A percentile compares a stretch with the other conserved stretches of the same genome.
Conservation (phyloP, 352 stramenopile species). For the Phytopythium delawarense region DNA sequence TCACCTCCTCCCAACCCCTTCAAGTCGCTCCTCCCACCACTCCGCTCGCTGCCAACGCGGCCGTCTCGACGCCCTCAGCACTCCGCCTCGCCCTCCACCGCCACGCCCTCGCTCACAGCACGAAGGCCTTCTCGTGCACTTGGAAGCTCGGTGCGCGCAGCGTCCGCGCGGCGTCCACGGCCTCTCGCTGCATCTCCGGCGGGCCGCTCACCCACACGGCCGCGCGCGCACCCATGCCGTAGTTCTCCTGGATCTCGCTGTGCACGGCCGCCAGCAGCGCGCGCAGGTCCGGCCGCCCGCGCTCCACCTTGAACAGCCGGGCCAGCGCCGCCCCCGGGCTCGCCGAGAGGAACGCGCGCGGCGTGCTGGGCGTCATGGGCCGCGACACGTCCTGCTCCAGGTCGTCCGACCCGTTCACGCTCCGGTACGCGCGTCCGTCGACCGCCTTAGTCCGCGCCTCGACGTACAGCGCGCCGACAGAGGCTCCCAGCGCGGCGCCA, state of each 20-base stretch:
- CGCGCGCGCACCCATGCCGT: constrained; percentile 34
- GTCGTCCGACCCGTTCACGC: constrained; percentile 20
- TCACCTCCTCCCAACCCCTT: too few species aligned
- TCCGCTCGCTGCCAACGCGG: not conserved
- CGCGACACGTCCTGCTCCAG: constrained; percentile 27
- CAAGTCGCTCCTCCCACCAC: too few species aligned
- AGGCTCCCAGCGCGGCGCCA: constrained; percentile 25
- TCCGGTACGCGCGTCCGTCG: constrained; percentile 7
- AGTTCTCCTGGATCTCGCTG: constrained; percentile 47
- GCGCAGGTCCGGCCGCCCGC: constrained; percentile 34
- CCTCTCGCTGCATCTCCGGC: constrained; percentile 28
- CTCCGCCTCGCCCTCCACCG: not conserved
- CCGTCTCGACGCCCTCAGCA: not conserved
- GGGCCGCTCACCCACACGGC: constrained; percentile 45
- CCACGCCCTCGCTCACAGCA: constrained; percentile 19
- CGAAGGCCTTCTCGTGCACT: constrained; percentile 46
- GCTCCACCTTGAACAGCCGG: constrained; percentile 31
- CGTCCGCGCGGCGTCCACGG: constrained; percentile 19
- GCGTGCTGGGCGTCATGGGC: constrained; percentile 29
- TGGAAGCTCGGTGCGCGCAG: constrained; percentile 30
- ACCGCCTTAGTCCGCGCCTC: not conserved
- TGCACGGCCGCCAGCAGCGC: constrained; percentile 28
- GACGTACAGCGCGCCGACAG: constrained; percentile 16
- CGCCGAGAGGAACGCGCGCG: constrained; percentile 24
- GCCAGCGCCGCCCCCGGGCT: constrained; percentile 21